These are phyloP conservation scores for Aristolochia fimbriata DNA, from an alignment of 164 flowering plant species.

Conservation along the genomic window DNA sequence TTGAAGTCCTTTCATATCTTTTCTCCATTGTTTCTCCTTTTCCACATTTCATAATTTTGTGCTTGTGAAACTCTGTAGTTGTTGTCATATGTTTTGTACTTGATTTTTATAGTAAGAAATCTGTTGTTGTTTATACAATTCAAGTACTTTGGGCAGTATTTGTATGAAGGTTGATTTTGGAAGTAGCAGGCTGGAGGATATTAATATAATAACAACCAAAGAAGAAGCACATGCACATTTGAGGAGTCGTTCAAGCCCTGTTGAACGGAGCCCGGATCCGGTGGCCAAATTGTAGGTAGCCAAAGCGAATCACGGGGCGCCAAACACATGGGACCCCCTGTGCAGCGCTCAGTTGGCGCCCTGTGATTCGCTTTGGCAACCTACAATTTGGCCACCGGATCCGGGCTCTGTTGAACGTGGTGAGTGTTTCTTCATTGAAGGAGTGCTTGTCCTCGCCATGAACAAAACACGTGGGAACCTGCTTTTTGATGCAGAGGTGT, in stretches of 20 bases:
- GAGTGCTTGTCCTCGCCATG: constrained; percentile 29
- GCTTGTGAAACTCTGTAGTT: no score
- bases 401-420: constrained; percentile 29
- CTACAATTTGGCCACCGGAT: no score
- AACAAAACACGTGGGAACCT: constrained; percentile 10
- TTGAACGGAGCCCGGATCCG: no score
- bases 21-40: no score
- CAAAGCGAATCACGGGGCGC: no score
- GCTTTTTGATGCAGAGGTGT: constrained; percentile 35
- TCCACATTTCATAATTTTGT: no score
- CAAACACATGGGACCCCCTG: no score
- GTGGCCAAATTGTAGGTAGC: no score
- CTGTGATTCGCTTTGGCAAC: no score
- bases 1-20: no score
- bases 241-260: constrained; percentile 28
- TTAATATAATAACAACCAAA: constrained; percentile 14
- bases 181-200: constrained; percentile 14
- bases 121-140: constrained; percentile 4
- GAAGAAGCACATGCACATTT: constrained; percentile 22
- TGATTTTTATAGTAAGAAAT: not conserved
- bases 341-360: no score
- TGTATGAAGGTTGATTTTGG: constrained; percentile 27
- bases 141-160: constrained; percentile 11
- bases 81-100: no score
- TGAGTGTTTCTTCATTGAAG: constrained; percentile 29